Conservation (phyloP, 306 rosid species). For the Arachis hypogaea region DNA sequence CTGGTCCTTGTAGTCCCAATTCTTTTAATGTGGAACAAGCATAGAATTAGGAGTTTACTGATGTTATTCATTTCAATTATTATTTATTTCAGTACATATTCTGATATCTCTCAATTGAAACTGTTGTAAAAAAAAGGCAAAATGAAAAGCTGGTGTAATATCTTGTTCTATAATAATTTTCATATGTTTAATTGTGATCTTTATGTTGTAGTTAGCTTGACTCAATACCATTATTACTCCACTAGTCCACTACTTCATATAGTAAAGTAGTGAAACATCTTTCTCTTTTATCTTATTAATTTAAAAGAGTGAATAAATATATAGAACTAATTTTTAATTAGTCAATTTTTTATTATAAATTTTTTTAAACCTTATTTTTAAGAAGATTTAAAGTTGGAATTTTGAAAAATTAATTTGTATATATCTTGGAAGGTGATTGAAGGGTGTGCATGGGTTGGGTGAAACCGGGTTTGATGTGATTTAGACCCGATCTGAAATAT, state of each 20-base stretch:
- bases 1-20: slow-evolving; percentile 60
- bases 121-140: background rate
- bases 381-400: no score
- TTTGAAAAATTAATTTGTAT: no score
- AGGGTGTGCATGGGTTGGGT: no score
- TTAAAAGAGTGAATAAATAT: no score
- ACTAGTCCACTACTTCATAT: background rate
- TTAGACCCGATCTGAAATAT: no score
- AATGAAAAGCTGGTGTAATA: slow-evolving; percentile 1
- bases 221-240: background rate
- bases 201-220: background rate
- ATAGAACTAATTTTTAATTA: no score
- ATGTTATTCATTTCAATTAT: slow-evolving; percentile 3
- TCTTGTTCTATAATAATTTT: slow-evolving; percentile 26
- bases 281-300: no score
- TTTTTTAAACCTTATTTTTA: no score
- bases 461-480: no score
- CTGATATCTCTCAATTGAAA: background rate
- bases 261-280: background rate
- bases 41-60: slow-evolving; percentile 43
- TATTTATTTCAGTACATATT: background rate
- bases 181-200: slow-evolving; percentile 11
- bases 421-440: no score
- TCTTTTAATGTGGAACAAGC: slow-evolving; percentile 69
- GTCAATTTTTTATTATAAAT: no score